phyloP scores from a whole-genome alignment of 306 rosid genomes.

The Astragalus membranaceus region DNA sequence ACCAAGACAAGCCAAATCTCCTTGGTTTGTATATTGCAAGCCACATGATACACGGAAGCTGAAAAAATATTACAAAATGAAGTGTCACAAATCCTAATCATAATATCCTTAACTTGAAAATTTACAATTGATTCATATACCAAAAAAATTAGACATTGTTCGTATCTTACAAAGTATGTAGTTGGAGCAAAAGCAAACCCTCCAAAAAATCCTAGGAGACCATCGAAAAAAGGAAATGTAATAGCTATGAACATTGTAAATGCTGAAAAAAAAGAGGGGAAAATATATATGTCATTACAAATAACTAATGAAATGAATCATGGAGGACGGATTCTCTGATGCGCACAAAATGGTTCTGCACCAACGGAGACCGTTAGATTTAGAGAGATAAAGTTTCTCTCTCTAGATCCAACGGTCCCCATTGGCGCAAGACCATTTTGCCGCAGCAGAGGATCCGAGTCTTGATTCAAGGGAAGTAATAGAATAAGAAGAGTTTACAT shows the following conservation, averaged over 20 bases:
- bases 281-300: background rate
- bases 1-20: constrained; percentile 67
- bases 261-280: constrained; percentile 32
- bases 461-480: too few relatives aligned
- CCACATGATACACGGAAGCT: constrained; percentile 92
- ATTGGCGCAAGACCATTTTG: too few relatives aligned
- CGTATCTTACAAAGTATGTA: constrained; percentile 59
- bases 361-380: too few relatives aligned
- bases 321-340: too few relatives aligned
- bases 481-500: constrained; percentile 20
- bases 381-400: too few relatives aligned
- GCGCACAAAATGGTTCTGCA: too few relatives aligned
- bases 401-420: too few relatives aligned
- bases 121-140: too few relatives aligned
- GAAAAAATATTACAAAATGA: constrained; percentile 17
- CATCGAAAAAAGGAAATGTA: constrained; percentile 75
- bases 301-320: background rate
- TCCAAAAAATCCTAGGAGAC: constrained; percentile 69
- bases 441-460: too few relatives aligned
- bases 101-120: too few relatives aligned
- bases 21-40: constrained; percentile 64
- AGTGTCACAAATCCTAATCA: background rate
- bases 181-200: constrained; percentile 94
- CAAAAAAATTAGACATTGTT: background rate
- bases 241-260: constrained; percentile 66